phyloP scores from a whole-genome alignment of 805 yeast genomes.

The Nakazawaea ambrosiae region DNA sequence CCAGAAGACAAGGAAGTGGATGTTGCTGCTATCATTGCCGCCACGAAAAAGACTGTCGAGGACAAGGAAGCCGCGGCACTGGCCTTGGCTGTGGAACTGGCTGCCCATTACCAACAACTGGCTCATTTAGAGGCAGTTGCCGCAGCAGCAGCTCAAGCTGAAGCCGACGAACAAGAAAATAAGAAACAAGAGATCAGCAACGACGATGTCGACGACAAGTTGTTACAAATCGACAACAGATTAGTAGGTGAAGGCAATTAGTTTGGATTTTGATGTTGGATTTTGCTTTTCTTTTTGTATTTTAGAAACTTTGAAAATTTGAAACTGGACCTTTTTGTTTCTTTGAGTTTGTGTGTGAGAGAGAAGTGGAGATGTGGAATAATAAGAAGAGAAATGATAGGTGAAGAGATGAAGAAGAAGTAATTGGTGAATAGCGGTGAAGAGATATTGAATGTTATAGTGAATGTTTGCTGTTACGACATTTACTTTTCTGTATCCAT shows the following conservation, averaged over 20 bases:
- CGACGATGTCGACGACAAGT: conserved; percentile 12
- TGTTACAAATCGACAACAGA: conserved; percentile 11
- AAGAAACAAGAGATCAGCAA: conserved; percentile 7
- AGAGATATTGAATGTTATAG: too few species aligned
- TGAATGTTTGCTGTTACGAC: too few species aligned
- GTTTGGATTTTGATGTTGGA: too few species aligned
- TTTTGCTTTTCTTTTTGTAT: too few species aligned
- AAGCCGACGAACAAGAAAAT: conserved; percentile 8
- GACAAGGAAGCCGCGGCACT: conserved; percentile 8
- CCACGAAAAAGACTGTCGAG: conserved; percentile 11
- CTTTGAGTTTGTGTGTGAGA: background rate
- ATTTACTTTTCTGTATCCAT: too few species aligned
- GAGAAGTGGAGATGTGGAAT: background rate
- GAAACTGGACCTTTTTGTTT: too few species aligned
- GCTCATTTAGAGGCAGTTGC: conserved; percentile 10
- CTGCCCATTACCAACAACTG: conserved; percentile 10
- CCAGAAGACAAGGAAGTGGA: conserved; percentile 11
- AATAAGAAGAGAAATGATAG: background rate
- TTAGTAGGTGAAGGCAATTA: conserved; percentile 11
- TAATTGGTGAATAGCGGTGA: too few species aligned
- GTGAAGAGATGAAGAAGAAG: too few species aligned
- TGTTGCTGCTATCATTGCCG: conserved; percentile 12
- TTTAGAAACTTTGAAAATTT: too few species aligned
- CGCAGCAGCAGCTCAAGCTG: conserved; percentile 7
- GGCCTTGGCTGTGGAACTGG: conserved; percentile 4